Conservation (phyloP, 768 basidiomycete species). For the Kwoniella botswanensis region DNA sequence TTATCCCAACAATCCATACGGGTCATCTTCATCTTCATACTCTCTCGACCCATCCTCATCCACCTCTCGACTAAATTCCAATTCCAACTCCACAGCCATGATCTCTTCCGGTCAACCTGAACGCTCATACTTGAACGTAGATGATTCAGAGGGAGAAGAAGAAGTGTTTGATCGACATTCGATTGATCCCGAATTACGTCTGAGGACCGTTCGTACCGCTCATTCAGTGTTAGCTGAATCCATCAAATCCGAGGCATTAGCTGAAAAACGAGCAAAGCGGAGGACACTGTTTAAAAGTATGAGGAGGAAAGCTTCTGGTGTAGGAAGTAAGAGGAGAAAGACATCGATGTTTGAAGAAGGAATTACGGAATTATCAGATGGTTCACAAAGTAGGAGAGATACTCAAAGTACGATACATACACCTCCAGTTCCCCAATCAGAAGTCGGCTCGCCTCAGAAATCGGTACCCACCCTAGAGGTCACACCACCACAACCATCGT, state of each 20-base stretch:
- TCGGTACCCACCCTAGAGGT: not conserved
- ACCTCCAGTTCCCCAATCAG: not conserved
- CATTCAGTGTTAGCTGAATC: constrained; percentile 88
- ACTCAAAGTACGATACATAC: constrained; percentile 13
- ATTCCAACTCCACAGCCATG: constrained; percentile 6
- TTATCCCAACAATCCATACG: constrained; percentile 9
- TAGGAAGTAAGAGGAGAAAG: constrained; percentile 25
- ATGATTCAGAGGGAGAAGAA: constrained; percentile 32
- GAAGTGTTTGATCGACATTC: constrained; percentile 38
- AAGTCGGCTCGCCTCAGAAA: constrained; percentile 3
- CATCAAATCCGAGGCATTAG: constrained; percentile 69
- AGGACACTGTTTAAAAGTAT: constrained; percentile 42
- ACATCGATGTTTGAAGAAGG: not conserved
- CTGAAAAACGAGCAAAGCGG: constrained; percentile 57
- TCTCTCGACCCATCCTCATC: constrained; percentile 18
- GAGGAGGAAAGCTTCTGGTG: constrained; percentile 35
- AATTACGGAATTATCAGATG: not conserved
- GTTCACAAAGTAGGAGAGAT: constrained; percentile 12
- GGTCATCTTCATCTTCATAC: constrained; percentile 18
- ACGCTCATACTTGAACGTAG: constrained; percentile 23
- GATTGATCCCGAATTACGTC: constrained; percentile 78
- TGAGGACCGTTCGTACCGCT: constrained; percentile 91
- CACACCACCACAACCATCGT: not conserved
- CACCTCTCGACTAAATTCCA: constrained; percentile 14
- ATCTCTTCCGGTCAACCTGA: constrained; percentile 2